These are phyloP conservation scores for Dictyostelium gargantuum DNA, from an alignment of 208 protist genomes.

Conservation along the genomic window DNA sequence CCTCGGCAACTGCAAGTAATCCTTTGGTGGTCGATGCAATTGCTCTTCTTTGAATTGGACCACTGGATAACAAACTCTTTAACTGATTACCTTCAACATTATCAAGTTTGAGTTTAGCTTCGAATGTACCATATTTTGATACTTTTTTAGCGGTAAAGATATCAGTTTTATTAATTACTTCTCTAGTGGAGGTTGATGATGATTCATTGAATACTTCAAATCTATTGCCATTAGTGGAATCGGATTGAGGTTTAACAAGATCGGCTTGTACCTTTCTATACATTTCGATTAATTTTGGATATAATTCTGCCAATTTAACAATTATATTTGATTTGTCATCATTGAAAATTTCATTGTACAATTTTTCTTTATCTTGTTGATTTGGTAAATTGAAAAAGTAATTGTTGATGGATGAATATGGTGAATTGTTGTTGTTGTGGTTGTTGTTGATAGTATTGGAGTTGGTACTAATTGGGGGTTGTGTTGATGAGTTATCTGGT, in stretches of 20 bases:
- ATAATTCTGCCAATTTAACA: not conserved
- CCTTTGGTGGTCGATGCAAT: slow-evolving; percentile 16
- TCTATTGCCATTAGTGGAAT: not conserved
- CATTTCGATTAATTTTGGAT: slow-evolving; percentile 11
- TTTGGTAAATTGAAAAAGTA: slow-evolving; percentile 30
- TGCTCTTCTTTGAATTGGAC: slow-evolving; percentile 18
- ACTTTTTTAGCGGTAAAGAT: slow-evolving; percentile 4
- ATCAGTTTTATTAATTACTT: not conserved
- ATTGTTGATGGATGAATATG: not conserved
- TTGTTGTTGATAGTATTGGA: not conserved
- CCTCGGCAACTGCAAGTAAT: slow-evolving; percentile 67
- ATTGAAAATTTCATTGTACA: not conserved
- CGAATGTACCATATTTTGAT: slow-evolving; percentile 32
- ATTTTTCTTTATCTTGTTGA: not conserved
- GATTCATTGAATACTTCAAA: not conserved
- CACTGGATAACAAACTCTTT: not conserved
- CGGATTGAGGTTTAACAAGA: not conserved
- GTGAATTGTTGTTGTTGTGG: not conserved
- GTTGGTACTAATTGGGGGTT: not conserved
- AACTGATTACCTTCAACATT: slow-evolving; percentile 34
- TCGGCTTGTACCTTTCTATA: not conserved
- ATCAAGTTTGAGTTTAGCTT: slow-evolving; percentile 45
- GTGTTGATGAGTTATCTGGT: not conserved
- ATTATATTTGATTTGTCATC: not conserved
- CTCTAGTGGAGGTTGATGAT: not conserved